phyloP scores from a whole-genome alignment of 441 rosid genomes.

The Raphanus hybrid region DNA sequence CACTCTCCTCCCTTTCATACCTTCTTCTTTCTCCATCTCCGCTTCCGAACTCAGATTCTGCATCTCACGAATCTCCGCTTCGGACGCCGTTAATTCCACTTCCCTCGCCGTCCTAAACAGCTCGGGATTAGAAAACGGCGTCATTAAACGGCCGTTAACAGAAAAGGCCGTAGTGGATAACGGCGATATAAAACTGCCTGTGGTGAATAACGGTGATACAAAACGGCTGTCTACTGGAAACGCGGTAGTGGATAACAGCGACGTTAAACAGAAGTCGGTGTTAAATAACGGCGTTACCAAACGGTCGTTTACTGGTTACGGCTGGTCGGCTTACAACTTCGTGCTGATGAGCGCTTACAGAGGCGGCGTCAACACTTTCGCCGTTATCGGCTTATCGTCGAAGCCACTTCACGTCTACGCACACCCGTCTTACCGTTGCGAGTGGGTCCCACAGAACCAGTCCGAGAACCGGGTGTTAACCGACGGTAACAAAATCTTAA shows the following conservation, averaged over 20 bases:
- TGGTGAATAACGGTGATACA: constrained; percentile 39
- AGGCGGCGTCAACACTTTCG: constrained; percentile 72
- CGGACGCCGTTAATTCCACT: constrained; percentile 40
- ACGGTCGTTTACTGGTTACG: constrained; percentile 72
- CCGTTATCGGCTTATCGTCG: constrained; percentile 77
- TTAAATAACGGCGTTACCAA: constrained; percentile 49
- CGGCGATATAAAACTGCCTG: constrained; percentile 35
- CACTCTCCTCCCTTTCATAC: constrained; percentile 69
- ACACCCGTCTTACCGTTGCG: constrained; percentile 71
- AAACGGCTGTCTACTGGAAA: not conserved
- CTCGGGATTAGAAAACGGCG: not conserved
- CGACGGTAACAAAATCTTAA: constrained; percentile 60
- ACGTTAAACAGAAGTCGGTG: constrained; percentile 44
- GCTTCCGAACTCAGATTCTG: constrained; percentile 80
- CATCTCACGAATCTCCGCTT: constrained; percentile 54
- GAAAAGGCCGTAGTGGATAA: constrained; percentile 30
- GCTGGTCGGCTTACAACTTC: constrained; percentile 81
- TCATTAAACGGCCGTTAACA: not conserved
- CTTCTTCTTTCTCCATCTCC: constrained; percentile 72
- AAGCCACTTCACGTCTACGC: constrained; percentile 82
- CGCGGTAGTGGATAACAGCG: constrained; percentile 42
- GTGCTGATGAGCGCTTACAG: constrained; percentile 81
- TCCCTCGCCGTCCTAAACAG: constrained; percentile 15
- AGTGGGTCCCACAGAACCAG: constrained; percentile 57
- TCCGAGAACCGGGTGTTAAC: constrained; percentile 39